Evolutionary conservation across 805 yeast species (phyloP).

Genomic region (Nakazawaea ambrosiae): DNA sequence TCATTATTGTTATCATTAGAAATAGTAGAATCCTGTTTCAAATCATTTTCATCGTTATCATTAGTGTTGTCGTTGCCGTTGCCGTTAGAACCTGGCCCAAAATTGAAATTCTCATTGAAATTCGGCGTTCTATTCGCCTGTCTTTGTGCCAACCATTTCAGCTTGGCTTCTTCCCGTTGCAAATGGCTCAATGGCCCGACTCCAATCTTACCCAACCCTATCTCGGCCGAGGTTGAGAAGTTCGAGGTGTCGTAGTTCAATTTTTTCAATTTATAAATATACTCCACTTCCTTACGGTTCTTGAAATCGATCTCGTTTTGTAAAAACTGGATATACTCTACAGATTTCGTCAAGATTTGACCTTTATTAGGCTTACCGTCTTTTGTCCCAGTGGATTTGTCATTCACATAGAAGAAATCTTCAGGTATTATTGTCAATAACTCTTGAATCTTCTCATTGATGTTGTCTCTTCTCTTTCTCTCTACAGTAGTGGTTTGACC

Average conservation of each 20-base stretch:
- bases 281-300: slow-evolving; percentile 73
- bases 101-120: neutral
- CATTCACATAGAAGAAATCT: slow-evolving; percentile 33
- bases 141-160: slow-evolving; percentile 5
- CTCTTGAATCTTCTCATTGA: slow-evolving; percentile 53
- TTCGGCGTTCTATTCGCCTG: neutral
- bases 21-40: no score
- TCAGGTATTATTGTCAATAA: slow-evolving; percentile 25
- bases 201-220: slow-evolving; percentile 69
- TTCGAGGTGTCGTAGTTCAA: slow-evolving; percentile 39
- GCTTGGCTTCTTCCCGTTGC: slow-evolving; percentile 11
- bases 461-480: slow-evolving; percentile 46
- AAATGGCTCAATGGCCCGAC: slow-evolving; percentile 67
- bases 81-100: no score
- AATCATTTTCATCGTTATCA: no score
- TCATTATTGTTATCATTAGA: no score
- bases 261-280: slow-evolving; percentile 47
- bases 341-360: slow-evolving; percentile 68
- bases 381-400: slow-evolving; percentile 59
- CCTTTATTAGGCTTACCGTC: slow-evolving; percentile 86
- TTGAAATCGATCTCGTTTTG: slow-evolving; percentile 73
- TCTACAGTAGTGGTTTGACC: slow-evolving; percentile 25
- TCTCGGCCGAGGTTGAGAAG: slow-evolving; percentile 70
- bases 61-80: no score
- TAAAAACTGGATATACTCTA: slow-evolving; percentile 59